Evolutionary conservation across 805 yeast species (phyloP).

Genomic region (Candida sanyiensis): DNA sequence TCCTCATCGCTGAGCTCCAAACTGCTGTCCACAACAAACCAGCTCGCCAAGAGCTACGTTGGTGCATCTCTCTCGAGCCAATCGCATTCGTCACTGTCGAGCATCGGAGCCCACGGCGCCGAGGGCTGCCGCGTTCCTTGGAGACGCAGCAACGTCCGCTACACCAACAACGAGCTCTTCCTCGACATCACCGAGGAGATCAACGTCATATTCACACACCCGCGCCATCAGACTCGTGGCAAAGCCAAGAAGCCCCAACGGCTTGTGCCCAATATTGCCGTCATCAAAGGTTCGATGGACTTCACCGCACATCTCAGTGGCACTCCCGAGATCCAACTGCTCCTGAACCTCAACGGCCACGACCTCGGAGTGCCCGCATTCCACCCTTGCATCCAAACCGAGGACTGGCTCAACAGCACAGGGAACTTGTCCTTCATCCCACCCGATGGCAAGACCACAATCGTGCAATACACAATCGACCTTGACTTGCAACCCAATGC

Average conservation of each 20-base stretch:
- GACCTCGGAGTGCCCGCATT: conserved; percentile 54
- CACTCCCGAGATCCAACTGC: conserved; percentile 61
- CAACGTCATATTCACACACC: conserved; percentile 41
- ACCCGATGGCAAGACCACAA: conserved; percentile 71
- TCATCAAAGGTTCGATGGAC: conserved; percentile 56
- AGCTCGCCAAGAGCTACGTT: conserved; percentile 22
- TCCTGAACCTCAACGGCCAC: conserved; percentile 41
- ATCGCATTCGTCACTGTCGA: conserved; percentile 10
- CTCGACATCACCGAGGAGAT: conserved; percentile 73
- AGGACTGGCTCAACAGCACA: conserved; percentile 42
- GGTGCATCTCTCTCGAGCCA: conserved; percentile 11
- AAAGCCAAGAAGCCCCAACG: conserved; percentile 19
- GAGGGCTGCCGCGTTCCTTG: conserved; percentile 51
- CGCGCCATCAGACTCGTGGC: conserved; percentile 21
- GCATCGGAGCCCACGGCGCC: conserved; percentile 5
- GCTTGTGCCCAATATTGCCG: conserved; percentile 41
- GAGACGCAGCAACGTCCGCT: conserved; percentile 67
- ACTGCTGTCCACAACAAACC: conserved; percentile 33
- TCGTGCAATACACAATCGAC: conserved; percentile 62
- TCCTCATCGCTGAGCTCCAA: conserved; percentile 29
- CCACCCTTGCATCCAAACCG: conserved; percentile 62
- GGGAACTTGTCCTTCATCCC: conserved; percentile 67
- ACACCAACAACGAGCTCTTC: conserved; percentile 78
- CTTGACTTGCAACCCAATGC: conserved; percentile 27
- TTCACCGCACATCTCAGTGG: conserved; percentile 73